phyloP scores from a whole-genome alignment of 129 eudicot species.

The Saposhnikovia divaricata region DNA sequence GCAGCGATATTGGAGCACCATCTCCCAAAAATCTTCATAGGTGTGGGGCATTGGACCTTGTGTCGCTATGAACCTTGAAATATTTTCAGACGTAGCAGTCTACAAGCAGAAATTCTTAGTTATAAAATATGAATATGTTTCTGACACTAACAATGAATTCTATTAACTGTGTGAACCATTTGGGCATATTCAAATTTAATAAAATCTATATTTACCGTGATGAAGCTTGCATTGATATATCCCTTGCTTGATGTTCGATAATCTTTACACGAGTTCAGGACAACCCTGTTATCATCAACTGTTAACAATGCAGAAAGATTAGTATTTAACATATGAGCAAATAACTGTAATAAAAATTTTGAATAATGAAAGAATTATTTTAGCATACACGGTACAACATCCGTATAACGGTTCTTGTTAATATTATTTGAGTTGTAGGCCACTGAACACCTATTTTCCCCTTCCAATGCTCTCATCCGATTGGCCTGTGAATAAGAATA shows the following conservation, averaged over 20 bases:
- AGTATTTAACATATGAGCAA: neutral
- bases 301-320: slow-evolving; percentile 24
- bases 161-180: neutral
- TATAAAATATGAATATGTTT: neutral
- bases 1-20: slow-evolving; percentile 83
- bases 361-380: neutral
- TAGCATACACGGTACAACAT: slow-evolving; percentile 76
- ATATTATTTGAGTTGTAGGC: slow-evolving; percentile 52
- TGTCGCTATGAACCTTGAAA: slow-evolving; percentile 92
- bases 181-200: neutral
- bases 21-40: slow-evolving; percentile 96
- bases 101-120: slow-evolving; percentile 21
- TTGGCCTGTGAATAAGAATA: slow-evolving; percentile 38
- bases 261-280: slow-evolving; percentile 71
- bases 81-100: slow-evolving; percentile 60
- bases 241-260: slow-evolving; percentile 71
- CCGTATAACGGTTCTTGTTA: slow-evolving; percentile 77
- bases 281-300: slow-evolving; percentile 83
- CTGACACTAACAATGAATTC: neutral
- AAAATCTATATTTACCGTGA: slow-evolving; percentile 31
- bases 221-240: slow-evolving; percentile 82
- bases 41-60: slow-evolving; percentile 95
- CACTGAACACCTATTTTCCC: slow-evolving; percentile 55
- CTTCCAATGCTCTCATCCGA: slow-evolving; percentile 60
- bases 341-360: neutral